A percentile compares a stretch with the other conserved stretches of the same genome.
phyloP scores from a whole-genome alignment of 371 early-diverging fungal genomes.

The Parasitella parasitica region DNA sequence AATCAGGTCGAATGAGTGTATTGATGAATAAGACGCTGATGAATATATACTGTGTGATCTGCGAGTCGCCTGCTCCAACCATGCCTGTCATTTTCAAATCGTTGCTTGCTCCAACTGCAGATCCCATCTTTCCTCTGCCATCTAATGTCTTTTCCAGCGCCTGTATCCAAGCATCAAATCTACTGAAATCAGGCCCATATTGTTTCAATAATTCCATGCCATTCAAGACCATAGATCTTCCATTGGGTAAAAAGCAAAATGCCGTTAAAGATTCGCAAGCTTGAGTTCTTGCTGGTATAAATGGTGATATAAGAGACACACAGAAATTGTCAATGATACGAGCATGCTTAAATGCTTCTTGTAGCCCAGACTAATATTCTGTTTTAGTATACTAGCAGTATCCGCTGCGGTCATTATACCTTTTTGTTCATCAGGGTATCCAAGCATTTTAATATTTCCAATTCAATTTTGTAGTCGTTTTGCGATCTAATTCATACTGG shows the following conservation, averaged over 20 bases:
- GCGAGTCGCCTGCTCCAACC: conserved; percentile 60
- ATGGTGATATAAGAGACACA: conserved; percentile 78
- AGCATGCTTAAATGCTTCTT: conserved; percentile 46
- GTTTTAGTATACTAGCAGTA: neutral
- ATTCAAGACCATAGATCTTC: conserved; percentile 35
- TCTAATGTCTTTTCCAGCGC: conserved; percentile 70
- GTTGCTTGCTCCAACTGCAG: conserved; percentile 71
- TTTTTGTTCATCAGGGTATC: conserved; percentile 74
- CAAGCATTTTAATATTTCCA: conserved; percentile 80
- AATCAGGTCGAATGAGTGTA: conserved; percentile 74
- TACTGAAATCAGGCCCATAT: conserved; percentile 43
- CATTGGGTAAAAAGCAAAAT: conserved; percentile 72
- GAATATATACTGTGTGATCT: conserved; percentile 73
- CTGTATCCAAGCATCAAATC: conserved; percentile 77
- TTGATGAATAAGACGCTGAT: conserved; percentile 82
- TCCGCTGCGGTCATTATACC: too few relatives aligned
- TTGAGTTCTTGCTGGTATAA: conserved; percentile 71
- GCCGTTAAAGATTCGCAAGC: conserved; percentile 82
- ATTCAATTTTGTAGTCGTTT: conserved; percentile 69
- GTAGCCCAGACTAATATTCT: conserved; percentile 38
- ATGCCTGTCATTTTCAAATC: conserved; percentile 62
- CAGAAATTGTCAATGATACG: conserved; percentile 70
- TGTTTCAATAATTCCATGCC: conserved; percentile 52
- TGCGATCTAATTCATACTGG: conserved; percentile 48
- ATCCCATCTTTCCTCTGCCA: conserved; percentile 77